Base-by-base conservation (phyloP, 2,329 filamentous ascomycete species). In the Colletotrichum sp. region DNA sequence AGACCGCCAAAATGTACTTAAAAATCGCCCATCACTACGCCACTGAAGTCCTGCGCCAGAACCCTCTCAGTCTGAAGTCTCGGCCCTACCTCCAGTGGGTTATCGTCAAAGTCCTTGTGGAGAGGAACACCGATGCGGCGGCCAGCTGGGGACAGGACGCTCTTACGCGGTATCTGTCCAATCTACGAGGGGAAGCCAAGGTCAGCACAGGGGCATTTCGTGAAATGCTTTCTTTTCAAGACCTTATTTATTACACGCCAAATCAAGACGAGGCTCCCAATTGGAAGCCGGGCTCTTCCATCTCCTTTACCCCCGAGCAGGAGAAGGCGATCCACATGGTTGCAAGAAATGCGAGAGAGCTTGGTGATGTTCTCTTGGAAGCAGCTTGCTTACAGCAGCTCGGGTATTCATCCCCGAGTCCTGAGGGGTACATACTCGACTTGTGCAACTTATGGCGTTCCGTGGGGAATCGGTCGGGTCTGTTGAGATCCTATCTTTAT, bases 351-450 rank as follows among this genome's bases (percentile, higher is more conserved):
- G 43, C 43, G 5, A 52, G 43, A 52, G 10, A 52, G 3, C 43
- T 52, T 21, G 43, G 43, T 5, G 43, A 52, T 3, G n/a, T 52
- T 0, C 0, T 52, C 3, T 21, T 52, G n/a, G 43, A 52, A 52
- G 43, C 43, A 7, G 43, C 10, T 48, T 48, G 43, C 43, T 4
- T n/a, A n/a, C 43, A 21, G 2, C 43, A 48, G 43, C 18, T 48
- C 1, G 1, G 1, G 0, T 48, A 48, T 0, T 48, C 43, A 4
- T 48, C n/a, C 16, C 36, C 36, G 8, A 18, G 1, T 18, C 3
- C 36, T 5, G 16, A 38, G 36, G 36, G 4, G 16, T 9, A 38
- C 36, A 8, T 18, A 38, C 3, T 43, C 43, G 6, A 21, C 10
- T 48, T 48, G n/a, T 48, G 43, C n/a, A 21, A 48, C n/a, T 48